phyloP scores from a whole-genome alignment of 768 basidiomycete species.

The Filobasidium floriforme region DNA sequence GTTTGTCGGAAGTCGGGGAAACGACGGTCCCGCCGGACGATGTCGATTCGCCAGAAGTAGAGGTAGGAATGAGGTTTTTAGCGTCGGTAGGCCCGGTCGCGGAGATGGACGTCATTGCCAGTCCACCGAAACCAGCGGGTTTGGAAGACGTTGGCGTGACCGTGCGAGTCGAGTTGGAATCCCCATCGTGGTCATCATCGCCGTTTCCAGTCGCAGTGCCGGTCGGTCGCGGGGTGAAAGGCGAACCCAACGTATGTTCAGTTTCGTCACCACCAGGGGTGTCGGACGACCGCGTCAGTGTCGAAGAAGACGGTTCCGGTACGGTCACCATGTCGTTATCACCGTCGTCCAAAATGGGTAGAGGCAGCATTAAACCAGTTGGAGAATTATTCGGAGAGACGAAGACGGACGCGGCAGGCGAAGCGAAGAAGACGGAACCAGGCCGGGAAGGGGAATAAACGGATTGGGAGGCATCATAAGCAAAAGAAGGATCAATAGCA shows the following conservation, averaged over 20 bases:
- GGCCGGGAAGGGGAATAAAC: not conserved
- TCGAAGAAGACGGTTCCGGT: not conserved
- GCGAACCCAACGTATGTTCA: not conserved
- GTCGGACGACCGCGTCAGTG: not conserved
- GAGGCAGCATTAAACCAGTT: not conserved
- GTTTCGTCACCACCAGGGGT: too few species aligned
- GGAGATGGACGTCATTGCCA: conserved; percentile 3
- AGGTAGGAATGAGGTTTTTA: not conserved
- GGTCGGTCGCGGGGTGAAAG: not conserved
- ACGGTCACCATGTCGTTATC: conserved; percentile 1
- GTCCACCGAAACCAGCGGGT: conserved; percentile 5
- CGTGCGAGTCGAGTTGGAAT: not conserved
- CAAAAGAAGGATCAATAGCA: conserved; percentile 7
- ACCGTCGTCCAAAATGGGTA: conserved; percentile 5
- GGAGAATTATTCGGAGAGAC: not conserved
- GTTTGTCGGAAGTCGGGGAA: conserved; percentile 41
- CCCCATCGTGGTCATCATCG: not conserved
- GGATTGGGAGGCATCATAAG: conserved; percentile 1
- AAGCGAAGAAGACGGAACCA: not conserved
- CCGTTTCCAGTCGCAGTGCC: not conserved
- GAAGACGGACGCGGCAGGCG: not conserved
- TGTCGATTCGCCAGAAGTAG: not conserved
- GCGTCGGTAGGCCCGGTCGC: not conserved
- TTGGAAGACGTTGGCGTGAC: not conserved
- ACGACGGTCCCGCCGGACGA: not conserved